Evolutionary conservation across 352 stramenopile species (phyloP).

Genomic region (Thalassiosira delicatula): DNA sequence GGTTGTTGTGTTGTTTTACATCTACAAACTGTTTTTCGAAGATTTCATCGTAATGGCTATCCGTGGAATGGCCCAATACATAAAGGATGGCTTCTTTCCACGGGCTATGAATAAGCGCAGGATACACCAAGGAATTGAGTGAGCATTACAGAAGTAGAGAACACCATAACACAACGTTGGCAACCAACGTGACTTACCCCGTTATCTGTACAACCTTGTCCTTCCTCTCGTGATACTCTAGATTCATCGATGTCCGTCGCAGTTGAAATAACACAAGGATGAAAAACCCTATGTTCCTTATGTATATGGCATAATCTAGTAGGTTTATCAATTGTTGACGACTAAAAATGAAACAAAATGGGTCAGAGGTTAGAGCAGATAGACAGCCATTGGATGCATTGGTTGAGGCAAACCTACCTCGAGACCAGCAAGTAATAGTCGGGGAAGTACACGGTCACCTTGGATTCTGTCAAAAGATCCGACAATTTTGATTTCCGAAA

Average conservation of each 20-base stretch:
- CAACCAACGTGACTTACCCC: slow-evolving; percentile 40
- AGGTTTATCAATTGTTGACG: slow-evolving; percentile 75
- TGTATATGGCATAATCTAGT: slow-evolving; percentile 66
- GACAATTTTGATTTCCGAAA: slow-evolving; percentile 64
- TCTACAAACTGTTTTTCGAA: slow-evolving; percentile 73
- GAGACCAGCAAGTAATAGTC: slow-evolving; percentile 72
- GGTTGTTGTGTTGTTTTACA: slow-evolving; percentile 57
- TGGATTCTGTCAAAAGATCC: slow-evolving; percentile 70
- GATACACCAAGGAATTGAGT: neutral
- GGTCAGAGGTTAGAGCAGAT: neutral
- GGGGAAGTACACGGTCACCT: slow-evolving; percentile 72
- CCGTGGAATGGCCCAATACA: slow-evolving; percentile 36
- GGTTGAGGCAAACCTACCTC: slow-evolving; percentile 17
- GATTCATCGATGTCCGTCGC: slow-evolving; percentile 29
- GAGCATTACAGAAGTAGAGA: neutral
- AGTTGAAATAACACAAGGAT: slow-evolving; percentile 52
- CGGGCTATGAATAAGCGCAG: slow-evolving; percentile 27
- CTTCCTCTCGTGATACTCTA: slow-evolving; percentile 54
- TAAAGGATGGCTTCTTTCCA: slow-evolving; percentile 74
- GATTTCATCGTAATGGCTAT: slow-evolving; percentile 62
- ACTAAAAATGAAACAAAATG: slow-evolving; percentile 10
- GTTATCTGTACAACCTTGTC: slow-evolving; percentile 69
- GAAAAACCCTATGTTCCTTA: slow-evolving; percentile 72
- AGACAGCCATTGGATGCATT: neutral
- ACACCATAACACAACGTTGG: neutral